Base-by-base conservation (phyloP, 2,329 filamentous ascomycete genomes). In the Neospermospora avenae region DNA sequence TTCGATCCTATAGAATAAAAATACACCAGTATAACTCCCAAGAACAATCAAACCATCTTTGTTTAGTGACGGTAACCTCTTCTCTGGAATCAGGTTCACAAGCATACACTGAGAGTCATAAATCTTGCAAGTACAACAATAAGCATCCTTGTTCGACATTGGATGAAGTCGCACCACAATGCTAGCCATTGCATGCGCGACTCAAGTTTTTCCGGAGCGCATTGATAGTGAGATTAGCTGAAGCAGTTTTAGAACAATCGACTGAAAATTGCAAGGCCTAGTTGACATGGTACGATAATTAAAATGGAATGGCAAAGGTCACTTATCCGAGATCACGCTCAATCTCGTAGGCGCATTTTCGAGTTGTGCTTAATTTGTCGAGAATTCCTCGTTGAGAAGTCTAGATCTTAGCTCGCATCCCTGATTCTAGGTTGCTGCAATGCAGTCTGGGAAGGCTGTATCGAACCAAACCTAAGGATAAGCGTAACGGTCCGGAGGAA, bases 1-100 rank as follows among this genome's bases (percentile, higher is more conserved):
- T 53, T 56, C 8, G n/a, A 44, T 13, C 35, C 22, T 25, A 55
- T 55, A 60, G 31, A 51, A 45, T 41, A 44, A 22, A 39, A 41
- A 45, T 39, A 28, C 28, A 28, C 28, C 46, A 51, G 45, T 24
- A 18, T 34, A 45, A 14, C n/a, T 31, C 18, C 16, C 10, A 25
- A 55, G 28, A 55, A 20, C 16, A 13, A 28, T 41, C 49, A 39
- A 37, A 11, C 24, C 3, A 53, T 41, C 6, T 39, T 20, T n/a
- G n/a, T n/a, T n/a, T n/a, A n/a, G n/a, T n/a, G n/a, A n/a, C 13
- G 20, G n/a, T 28, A 18, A 11, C 13, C 3, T 25, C 13, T 41
- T 41, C 6, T 22, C 10, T 53, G 11, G 37, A 37, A 37, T 13
- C 16, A 11, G 34, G n/a, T n/a, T n/a, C n/a, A n/a, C n/a, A n/a